Percentiles rank a stretch among this genome's conserved stretches.
These are phyloP conservation scores for Carex arenaria DNA, from an alignment of 202 grass and related monocot genomes.

Conservation along the genomic window DNA sequence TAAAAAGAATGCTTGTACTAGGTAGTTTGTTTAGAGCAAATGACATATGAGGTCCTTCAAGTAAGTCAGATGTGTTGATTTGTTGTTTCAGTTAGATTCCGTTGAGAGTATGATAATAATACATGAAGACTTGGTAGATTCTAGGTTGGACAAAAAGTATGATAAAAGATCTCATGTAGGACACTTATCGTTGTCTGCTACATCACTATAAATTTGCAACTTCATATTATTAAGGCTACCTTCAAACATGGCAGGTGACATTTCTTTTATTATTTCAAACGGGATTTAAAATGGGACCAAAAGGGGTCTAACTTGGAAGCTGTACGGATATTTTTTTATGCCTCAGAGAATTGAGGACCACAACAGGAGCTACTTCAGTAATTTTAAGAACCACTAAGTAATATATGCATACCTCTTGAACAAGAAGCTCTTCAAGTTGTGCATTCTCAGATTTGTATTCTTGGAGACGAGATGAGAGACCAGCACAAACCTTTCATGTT, in stretches of 20 bases:
- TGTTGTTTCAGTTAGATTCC: not conserved
- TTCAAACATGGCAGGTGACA: not conserved
- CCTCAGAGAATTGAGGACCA: not conserved
- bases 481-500: constrained; percentile 73
- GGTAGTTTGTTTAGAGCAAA: not conserved
- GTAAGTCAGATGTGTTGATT: not conserved
- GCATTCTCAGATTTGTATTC: constrained; percentile 99
- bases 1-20: not conserved
- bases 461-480: constrained; percentile 93
- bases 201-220: not conserved
- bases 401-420: constrained; percentile 71
- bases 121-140: not conserved
- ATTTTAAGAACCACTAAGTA: not conserved
- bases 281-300: not conserved
- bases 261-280: not conserved
- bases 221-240: not conserved
- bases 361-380: not conserved
- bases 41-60: not conserved
- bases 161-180: not conserved
- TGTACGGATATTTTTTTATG: not conserved
- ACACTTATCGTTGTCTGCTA: not conserved
- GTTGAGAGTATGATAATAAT: not conserved
- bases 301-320: not conserved
- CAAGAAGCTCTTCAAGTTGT: constrained; percentile 93
- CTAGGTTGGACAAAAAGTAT: not conserved